Percentiles rank a stretch among this genome's conserved stretches.
Evolutionary conservation across 2,329 filamentous ascomycete genomes (phyloP).

Genomic region (Cladosporium cucumerinum): DNA sequence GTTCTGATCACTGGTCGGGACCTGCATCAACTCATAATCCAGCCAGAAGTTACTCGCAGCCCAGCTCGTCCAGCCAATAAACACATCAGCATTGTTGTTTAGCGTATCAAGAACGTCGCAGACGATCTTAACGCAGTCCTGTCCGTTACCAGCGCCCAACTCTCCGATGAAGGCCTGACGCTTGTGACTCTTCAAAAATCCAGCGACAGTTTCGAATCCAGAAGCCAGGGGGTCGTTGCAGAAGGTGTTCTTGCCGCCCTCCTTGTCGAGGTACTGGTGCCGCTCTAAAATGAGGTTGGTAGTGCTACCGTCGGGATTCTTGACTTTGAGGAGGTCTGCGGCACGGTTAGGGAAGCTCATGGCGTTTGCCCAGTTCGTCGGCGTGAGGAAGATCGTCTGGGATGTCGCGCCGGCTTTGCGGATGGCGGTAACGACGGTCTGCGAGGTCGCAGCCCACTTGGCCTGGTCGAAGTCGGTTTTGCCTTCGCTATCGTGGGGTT

Average conservation of each 20-base stretch:
- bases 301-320: constrained; percentile 30
- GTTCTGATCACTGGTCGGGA: constrained; percentile 27
- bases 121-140: constrained; percentile 34
- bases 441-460: constrained; percentile 59
- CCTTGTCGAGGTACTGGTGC: constrained; percentile 43
- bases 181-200: constrained; percentile 37
- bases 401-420: constrained; percentile 59
- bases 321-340: neutral
- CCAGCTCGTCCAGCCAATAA: constrained; percentile 34
- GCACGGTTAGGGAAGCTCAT: constrained; percentile 9
- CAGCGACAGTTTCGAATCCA: constrained; percentile 35
- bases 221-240: constrained; percentile 35
- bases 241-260: constrained; percentile 35
- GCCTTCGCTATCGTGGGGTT: constrained; percentile 43
- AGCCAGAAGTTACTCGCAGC: constrained; percentile 31
- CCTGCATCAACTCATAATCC: constrained; percentile 29
- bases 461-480: constrained; percentile 44
- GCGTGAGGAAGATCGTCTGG: constrained; percentile 63
- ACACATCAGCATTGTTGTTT: constrained; percentile 31
- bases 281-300: constrained; percentile 40
- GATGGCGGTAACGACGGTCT: constrained; percentile 63
- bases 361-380: constrained; percentile 49
- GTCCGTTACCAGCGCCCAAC: constrained; percentile 40
- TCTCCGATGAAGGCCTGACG: constrained; percentile 42
- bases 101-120: constrained; percentile 33